phyloP scores from a whole-genome alignment of 75 land plant genomes.

The Adiantum capillusveneris region DNA sequence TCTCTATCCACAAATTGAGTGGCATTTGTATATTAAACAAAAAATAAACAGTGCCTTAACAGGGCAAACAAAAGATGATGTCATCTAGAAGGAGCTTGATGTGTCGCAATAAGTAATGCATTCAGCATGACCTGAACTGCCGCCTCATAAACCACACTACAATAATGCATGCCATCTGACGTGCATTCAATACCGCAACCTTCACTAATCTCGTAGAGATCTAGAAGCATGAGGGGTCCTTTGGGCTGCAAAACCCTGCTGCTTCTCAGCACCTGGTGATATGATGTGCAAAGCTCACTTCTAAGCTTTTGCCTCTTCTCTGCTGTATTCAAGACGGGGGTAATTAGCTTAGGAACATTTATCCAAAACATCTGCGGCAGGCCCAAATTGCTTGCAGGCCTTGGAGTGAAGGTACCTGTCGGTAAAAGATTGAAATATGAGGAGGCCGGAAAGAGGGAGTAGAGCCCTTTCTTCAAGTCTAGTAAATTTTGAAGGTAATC shows the following conservation, averaged over 20 bases:
- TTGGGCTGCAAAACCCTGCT: constrained; percentile 46
- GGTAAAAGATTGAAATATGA: constrained; percentile 5
- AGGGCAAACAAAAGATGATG: no score
- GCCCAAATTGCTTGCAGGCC: neutral
- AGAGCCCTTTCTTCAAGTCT: constrained; percentile 21
- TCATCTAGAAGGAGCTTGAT: constrained; percentile 33
- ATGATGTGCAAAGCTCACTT: constrained; percentile 22
- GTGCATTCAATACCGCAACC: constrained; percentile 68
- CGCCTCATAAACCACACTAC: constrained; percentile 57
- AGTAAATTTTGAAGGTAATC: constrained; percentile 39
- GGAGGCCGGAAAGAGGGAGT: constrained; percentile 21
- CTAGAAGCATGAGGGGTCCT: constrained; percentile 61
- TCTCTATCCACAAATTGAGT: no score
- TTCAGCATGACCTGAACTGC: constrained; percentile 83
- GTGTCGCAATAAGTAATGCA: constrained; percentile 66
- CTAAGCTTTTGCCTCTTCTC: constrained; percentile 64
- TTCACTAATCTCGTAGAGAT: constrained; percentile 44
- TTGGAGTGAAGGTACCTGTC: constrained; percentile 1
- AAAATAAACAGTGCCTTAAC: no score
- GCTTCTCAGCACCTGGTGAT: constrained; percentile 26
- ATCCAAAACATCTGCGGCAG: constrained; percentile 82
- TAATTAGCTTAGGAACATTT: constrained; percentile 65
- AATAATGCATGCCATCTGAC: constrained; percentile 86
- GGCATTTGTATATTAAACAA: no score
- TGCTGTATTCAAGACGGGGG: constrained; percentile 52